Conservation (phyloP, 345 rosid genomes). For the Dimocarpus longan region DNA sequence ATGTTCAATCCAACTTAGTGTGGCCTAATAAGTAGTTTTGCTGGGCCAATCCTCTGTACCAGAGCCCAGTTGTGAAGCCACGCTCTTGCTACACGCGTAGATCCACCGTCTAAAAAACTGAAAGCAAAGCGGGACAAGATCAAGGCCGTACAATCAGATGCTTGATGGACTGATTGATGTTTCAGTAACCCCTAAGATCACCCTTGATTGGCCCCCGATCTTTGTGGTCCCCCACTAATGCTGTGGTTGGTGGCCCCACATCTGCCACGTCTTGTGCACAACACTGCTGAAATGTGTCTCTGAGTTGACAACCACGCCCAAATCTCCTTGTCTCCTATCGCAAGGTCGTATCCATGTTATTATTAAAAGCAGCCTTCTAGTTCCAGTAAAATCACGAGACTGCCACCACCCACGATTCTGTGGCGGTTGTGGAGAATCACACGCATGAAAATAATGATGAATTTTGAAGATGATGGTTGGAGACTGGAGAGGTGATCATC, state of each 20-base stretch:
- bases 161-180: not conserved
- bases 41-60: not conserved
- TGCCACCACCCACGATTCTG: not conserved
- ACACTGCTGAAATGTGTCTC: not conserved
- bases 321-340: not conserved
- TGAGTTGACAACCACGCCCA: not conserved
- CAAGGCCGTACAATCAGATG: not conserved
- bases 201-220: not conserved
- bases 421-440: not conserved
- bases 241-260: not conserved
- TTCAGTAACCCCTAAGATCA: not conserved
- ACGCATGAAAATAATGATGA: constrained; percentile 2
- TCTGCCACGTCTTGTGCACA: not conserved
- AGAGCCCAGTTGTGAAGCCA: not conserved
- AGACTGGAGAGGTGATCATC: not conserved
- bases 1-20: not conserved
- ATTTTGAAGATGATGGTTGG: not conserved
- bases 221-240: not conserved
- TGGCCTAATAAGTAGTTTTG: not conserved
- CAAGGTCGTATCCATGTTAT: not conserved
- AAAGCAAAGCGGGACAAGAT: not conserved
- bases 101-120: not conserved
- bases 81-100: not conserved
- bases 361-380: not conserved
- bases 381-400: not conserved